These are phyloP conservation scores for Diaporthe ampelina DNA, from an alignment of 2,329 filamentous ascomycete species.

Conservation along the genomic window DNA sequence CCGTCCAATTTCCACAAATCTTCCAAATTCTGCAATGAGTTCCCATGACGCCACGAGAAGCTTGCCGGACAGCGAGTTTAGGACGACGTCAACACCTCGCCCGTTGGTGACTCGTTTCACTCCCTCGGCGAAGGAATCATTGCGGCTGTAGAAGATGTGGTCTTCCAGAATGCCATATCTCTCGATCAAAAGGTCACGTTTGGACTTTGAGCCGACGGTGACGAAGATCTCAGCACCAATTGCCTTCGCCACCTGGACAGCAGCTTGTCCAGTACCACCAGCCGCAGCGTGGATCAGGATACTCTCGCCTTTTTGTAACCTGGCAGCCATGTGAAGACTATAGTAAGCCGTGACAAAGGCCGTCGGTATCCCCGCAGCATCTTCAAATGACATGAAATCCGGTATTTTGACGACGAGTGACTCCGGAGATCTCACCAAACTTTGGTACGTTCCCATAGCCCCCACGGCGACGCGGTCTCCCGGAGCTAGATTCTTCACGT, in stretches of 20 bases:
- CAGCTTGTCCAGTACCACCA: background rate
- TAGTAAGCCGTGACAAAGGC: background rate
- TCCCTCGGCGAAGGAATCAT: background rate
- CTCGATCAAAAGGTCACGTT: background rate
- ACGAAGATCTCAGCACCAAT: background rate
- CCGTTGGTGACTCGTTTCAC: background rate
- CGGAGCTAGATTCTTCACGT: background rate
- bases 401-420: too few relatives aligned
- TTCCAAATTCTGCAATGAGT: too few relatives aligned
- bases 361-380: too few relatives aligned
- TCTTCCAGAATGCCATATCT: conserved; percentile 44
- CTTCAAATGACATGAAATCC: too few relatives aligned
- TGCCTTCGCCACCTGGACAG: background rate
- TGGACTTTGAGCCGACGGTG: background rate
- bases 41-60: too few relatives aligned
- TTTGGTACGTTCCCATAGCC: background rate
- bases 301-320: background rate
- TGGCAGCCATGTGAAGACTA: background rate
- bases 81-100: background rate
- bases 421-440: background rate
- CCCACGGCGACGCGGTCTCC: background rate
- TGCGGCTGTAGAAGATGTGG: conserved; percentile 9
- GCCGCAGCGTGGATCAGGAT: background rate
- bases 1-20: too few relatives aligned
- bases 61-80: too few relatives aligned